Evolutionary conservation across 164 flowering plant species (phyloP).

Genomic region (Tetracentron sinense): DNA sequence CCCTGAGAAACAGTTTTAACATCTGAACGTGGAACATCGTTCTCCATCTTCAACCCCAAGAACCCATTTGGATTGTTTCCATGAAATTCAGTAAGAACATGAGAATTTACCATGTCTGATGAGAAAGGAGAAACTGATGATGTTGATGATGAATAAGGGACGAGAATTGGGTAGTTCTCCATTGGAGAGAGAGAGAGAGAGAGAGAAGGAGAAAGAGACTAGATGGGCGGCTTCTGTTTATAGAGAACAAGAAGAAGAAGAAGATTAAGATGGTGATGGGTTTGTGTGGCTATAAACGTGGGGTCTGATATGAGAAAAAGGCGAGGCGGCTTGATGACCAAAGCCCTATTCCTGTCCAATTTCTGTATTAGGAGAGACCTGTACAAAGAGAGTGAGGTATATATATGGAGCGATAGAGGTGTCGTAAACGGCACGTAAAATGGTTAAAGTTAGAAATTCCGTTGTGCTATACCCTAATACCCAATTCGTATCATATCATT

Average conservation of each 20-base stretch:
- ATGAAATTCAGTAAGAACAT: slow-evolving; percentile 11
- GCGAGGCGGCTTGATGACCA: slow-evolving; percentile 19
- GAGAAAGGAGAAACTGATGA: slow-evolving; percentile 3
- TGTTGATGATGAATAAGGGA: slow-evolving; percentile 25
- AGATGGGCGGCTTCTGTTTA: background rate
- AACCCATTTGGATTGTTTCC: slow-evolving; percentile 17
- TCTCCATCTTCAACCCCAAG: slow-evolving; percentile 17
- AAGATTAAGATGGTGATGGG: background rate
- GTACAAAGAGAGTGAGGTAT: background rate
- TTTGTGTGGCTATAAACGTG: background rate
- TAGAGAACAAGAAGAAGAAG: slow-evolving; percentile 10
- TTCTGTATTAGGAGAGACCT: slow-evolving; percentile 8
- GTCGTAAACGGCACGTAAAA: slow-evolving; percentile 37
- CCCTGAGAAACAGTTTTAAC: background rate
- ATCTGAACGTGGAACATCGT: background rate
- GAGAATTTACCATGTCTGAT: slow-evolving; percentile 9
- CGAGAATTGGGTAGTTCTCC: slow-evolving; percentile 32
- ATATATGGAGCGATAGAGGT: slow-evolving; percentile 1
- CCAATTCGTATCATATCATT: too few relatives aligned
- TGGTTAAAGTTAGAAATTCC: slow-evolving; percentile 10
- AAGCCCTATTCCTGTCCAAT: background rate
- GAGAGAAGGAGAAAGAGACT: background rate
- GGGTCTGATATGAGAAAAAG: background rate
- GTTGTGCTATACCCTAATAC: too few relatives aligned
- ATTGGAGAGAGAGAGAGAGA: slow-evolving; percentile 16